A percentile compares a stretch with the other conserved stretches of the same genome.
These are phyloP conservation scores for Schizosaccharomyces japonicus DNA, from an alignment of 805 yeast species.

Conservation along the genomic window DNA sequence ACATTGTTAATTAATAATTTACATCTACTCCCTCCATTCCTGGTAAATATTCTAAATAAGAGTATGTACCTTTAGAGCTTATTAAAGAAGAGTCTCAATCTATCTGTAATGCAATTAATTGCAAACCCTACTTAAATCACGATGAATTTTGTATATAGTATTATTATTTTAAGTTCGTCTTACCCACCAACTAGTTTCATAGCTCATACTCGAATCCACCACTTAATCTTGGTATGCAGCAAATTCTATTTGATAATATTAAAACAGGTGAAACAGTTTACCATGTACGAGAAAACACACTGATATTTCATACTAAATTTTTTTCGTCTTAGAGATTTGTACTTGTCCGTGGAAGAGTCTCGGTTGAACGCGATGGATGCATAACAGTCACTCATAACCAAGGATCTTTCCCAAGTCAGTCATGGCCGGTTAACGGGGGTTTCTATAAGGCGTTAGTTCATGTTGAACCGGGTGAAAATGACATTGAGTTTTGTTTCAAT, in stretches of 20 bases:
- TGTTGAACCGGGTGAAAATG: slow-evolving; percentile 45
- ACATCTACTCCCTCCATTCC: not conserved
- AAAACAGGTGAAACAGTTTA: not conserved
- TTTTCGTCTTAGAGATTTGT: not conserved
- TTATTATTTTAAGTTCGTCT: not conserved
- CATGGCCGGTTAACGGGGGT: not conserved
- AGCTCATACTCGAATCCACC: not conserved
- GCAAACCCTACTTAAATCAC: too few species aligned
- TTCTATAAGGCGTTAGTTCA: slow-evolving; percentile 51
- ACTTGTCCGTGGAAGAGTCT: not conserved
- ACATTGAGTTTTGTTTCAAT: slow-evolving; percentile 23
- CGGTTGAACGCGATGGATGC: not conserved
- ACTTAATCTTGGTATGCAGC: not conserved
- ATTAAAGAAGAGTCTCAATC: too few species aligned
- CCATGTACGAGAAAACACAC: not conserved
- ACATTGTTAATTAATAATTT: not conserved
- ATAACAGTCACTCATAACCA: not conserved
- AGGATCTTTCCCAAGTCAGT: not conserved
- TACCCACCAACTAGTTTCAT: not conserved
- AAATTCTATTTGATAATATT: not conserved
- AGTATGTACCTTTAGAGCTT: too few species aligned
- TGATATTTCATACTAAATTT: not conserved
- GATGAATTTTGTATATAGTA: not conserved
- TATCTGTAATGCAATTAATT: too few species aligned
- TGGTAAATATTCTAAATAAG: too few species aligned